Conservation (phyloP, 1,284 basidiomycete species). For the Pyrrhoderma lamaoense region DNA sequence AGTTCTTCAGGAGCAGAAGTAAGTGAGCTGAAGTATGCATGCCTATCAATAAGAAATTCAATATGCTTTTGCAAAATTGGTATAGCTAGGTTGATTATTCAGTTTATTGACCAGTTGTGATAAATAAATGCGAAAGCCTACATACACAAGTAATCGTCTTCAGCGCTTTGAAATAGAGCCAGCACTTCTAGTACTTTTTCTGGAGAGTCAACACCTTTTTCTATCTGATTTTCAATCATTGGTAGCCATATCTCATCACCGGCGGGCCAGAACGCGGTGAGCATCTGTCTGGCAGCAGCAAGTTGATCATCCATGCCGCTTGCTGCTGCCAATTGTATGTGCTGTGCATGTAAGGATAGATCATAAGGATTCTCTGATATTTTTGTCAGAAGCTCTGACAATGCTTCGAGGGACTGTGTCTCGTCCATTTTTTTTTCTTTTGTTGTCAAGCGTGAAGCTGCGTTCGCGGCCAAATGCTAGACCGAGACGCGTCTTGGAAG, state of each 20-base stretch:
- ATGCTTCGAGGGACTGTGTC: conserved; percentile 45
- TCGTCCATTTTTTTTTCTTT: conserved; percentile 28
- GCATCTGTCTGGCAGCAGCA: conserved; percentile 58
- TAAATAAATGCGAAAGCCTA: conserved; percentile 15
- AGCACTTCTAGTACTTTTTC: conserved; percentile 52
- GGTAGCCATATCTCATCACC: conserved; percentile 63
- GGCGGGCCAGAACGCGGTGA: conserved; percentile 52
- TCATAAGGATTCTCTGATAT: conserved; percentile 56
- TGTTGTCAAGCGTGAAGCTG: not conserved
- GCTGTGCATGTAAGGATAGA: conserved; percentile 51
- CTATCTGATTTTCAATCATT: conserved; percentile 45
- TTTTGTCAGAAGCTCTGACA: conserved; percentile 48
- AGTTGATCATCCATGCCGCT: conserved; percentile 51
- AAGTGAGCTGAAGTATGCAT: conserved; percentile 40
- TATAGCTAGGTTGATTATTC: conserved; percentile 44
- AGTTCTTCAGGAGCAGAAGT: conserved; percentile 40
- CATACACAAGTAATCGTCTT: conserved; percentile 79
- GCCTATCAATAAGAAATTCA: conserved; percentile 54
- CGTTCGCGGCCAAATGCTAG: not conserved
- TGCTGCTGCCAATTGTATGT: conserved; percentile 52
- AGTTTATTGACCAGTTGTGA: conserved; percentile 17
- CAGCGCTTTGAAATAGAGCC: conserved; percentile 61
- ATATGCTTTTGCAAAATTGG: conserved; percentile 64
- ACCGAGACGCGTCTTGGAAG: not conserved
- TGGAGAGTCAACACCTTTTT: conserved; percentile 37